Evolutionary conservation across 768 basidiomycete genomes (phyloP), one percentile per base, ranked within the genome.

Genomic region (Phylloporus arenicola): DNA sequence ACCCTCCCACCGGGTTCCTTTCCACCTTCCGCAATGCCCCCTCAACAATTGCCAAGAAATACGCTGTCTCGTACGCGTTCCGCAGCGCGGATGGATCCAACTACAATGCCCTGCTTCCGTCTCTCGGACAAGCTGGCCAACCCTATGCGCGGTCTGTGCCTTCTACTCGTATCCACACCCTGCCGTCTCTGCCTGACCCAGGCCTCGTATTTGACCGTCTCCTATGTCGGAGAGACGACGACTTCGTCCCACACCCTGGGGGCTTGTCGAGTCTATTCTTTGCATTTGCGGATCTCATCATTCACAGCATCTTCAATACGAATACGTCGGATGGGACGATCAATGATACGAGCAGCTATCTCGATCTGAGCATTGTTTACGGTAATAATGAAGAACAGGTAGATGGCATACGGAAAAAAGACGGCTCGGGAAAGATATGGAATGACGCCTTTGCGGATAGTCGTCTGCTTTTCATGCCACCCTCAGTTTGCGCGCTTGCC

Each of bases 181-280:
- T 62, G 19, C 61, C 72, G 16, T 67, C 72, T 10, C 75, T 88
- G 40, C 87, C 87, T 1, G 82, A 86, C 54, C 67, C 88, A 16
- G 78, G 74, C 4, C 64, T 85, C 7, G 74, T 92, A 5, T 92
- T 89, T 53, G 87, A 92, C 58, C 74, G 75, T 2, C 79, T 92
- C 13, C 70, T 92, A 35, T 64, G 75, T 64, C 60, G 60, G 57
- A 47, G 57, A 57, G 30, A 47, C 22, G 35, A 50, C 22, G 61
- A 73, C 47, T 82, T 79, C 54, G 58, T 60, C 17, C 65, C 72
- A 9, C 84, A 86, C 63, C 84, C 84, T 4, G 80, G 77, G 4
- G 88, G 88, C 17, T 76, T 90, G 40, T 86, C 83, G 13, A 77
- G 79, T 52, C 68, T 86, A 17, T 85, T 89, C 68, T 91, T 89